Base-by-base conservation (phyloP, 441 rosid species). In the Populus hybrid region DNA sequence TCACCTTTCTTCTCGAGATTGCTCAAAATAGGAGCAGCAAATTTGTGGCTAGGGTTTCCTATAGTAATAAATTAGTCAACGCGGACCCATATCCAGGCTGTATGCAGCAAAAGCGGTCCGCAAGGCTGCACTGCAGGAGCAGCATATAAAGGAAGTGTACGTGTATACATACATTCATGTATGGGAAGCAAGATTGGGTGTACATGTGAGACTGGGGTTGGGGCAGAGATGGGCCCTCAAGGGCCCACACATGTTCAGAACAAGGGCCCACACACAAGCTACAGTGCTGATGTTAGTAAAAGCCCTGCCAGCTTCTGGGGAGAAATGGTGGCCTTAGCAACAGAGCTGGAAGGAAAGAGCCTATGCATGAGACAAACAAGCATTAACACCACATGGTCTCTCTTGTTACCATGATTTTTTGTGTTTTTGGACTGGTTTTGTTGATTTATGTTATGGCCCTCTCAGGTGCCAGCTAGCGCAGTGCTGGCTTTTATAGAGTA, bases 41-140 rank as follows among this genome's bases (percentile, higher is more conserved):
- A 36, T 66, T 6, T 70, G 84, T 77, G 80, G 87, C 75, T 81
- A 74, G 85, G 86, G 81, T 75, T 78, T 80, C 38, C 35, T 42
- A 36, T 8, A 23, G 7, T 26, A 70, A 30, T 32, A 14, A 28
- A 2, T 40, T 38, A 80, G 86, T 74, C 77, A 86, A 80, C 40
- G 61, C 61, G 80, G 88, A 1, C 81, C 81, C 78, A 21, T 20
- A 20, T 78, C 77, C 88, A 84, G 86, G 70, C 88, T 84, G 84
- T 78, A 36, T 14, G 65, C 84, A 65, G 72, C 8, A 8, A 38
- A n/a, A 20, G 70, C 64, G 74, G 34, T 72, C 81, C 71, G 8
- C 36, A 34, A 0, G 35, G 35, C 83, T 77, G 86, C 86, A 9
- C 32, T 24, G 83, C 82, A 50, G 80, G 80, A 81, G 34, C 78